These are phyloP conservation scores for Jamesozyma spencerorum DNA, from an alignment of 805 yeast species.

Conservation along the genomic window DNA sequence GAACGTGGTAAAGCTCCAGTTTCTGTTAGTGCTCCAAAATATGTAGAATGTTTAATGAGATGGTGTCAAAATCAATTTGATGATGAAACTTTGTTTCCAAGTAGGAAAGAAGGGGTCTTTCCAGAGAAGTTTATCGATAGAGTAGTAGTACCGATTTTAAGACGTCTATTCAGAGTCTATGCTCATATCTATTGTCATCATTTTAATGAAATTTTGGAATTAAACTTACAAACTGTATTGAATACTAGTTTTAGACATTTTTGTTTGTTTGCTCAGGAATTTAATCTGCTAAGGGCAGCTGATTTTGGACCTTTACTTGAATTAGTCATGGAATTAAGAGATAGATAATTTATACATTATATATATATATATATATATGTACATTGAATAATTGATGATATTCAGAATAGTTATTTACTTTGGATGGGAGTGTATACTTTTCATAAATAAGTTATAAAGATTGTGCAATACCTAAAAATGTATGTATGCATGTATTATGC, in stretches of 20 bases:
- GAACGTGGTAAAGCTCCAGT: conserved; percentile 60
- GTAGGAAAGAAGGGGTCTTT: conserved; percentile 84
- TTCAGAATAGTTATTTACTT: too few species aligned
- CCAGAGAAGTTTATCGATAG: conserved; percentile 67
- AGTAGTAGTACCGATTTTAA: conserved; percentile 76
- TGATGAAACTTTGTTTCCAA: conserved; percentile 83
- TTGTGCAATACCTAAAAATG: too few species aligned
- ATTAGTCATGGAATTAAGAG: conserved; percentile 45
- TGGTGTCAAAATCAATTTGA: conserved; percentile 94
- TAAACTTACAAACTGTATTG: conserved; percentile 84
- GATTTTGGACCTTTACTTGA: conserved; percentile 92
- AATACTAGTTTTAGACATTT: conserved; percentile 94
- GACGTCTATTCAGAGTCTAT: conserved; percentile 84
- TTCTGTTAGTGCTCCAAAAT: conserved; percentile 87
- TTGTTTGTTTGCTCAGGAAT: conserved; percentile 78
- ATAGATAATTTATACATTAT: conserved; percentile 13
- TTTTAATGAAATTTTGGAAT: conserved; percentile 86
- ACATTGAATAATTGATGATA: too few species aligned
- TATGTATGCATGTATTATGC: too few species aligned
- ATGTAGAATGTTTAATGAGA: conserved; percentile 84
- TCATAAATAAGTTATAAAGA: too few species aligned
- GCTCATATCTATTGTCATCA: conserved; percentile 98
- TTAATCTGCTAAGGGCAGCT: conserved; percentile 60
- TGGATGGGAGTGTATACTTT: too few species aligned
- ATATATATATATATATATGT: not conserved